Percentiles rank a stretch among this genome's conserved stretches.
phyloP scores from a whole-genome alignment of 139 green algal species.

The Astrephomene gubernaculifera region DNA sequence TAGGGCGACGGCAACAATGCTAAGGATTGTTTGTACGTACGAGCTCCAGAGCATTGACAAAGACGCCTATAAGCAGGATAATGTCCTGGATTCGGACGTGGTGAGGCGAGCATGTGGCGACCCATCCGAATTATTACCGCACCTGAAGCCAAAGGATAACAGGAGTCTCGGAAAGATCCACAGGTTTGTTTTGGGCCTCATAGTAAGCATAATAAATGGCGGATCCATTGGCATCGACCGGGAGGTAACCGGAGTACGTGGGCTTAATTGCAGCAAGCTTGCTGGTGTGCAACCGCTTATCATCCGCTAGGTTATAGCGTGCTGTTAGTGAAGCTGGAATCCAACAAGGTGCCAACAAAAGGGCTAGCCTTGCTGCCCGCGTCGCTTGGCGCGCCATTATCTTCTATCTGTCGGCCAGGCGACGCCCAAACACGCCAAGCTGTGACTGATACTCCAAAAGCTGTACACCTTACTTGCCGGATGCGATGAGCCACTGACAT shows the following conservation, averaged over 20 bases:
- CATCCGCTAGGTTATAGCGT: too few species aligned
- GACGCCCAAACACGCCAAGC: too few species aligned
- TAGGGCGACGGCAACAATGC: background rate
- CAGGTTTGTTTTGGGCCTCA: slow-evolving; percentile 15
- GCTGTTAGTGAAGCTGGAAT: too few species aligned
- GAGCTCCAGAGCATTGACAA: too few species aligned
- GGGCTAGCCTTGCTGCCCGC: too few species aligned
- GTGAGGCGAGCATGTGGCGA: background rate
- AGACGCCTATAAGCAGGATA: background rate
- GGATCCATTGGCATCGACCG: slow-evolving; percentile 8
- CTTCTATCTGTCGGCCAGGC: too few species aligned
- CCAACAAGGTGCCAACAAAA: too few species aligned
- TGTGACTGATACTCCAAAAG: too few species aligned
- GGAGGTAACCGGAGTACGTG: slow-evolving; percentile 29
- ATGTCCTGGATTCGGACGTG: background rate
- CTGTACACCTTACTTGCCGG: too few species aligned
- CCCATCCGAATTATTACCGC: background rate
- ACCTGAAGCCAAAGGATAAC: slow-evolving; percentile 65
- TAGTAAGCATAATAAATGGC: slow-evolving; percentile 52
- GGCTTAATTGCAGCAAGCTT: slow-evolving; percentile 30
- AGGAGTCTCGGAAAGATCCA: slow-evolving; percentile 18
- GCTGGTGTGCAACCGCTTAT: too few species aligned
- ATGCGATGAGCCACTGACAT: too few species aligned
- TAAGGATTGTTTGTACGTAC: background rate
- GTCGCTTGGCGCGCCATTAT: too few species aligned